Base-by-base conservation (phyloP, 805 yeast species). In the Maudiozyma serrabonitensis region DNA sequence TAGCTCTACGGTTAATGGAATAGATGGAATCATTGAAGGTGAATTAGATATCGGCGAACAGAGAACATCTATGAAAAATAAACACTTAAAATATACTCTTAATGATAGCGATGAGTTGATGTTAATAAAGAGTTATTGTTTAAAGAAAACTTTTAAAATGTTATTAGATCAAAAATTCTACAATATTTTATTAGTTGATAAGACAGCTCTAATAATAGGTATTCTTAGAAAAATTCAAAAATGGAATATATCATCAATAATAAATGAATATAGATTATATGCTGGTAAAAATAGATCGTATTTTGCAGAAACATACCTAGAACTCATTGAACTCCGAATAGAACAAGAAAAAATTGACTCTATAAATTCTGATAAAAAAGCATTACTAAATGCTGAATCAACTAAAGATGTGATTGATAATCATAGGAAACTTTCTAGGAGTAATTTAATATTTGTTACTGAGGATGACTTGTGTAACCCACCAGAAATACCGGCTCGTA, bases 211-310 rank as follows among this genome's bases (percentile, higher is more conserved):
- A 12, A 74, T 90, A 18, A 78, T 88, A 11, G 96, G 97, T 0
- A 72, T 90, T 2, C 68, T 93, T 34, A 72, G 99, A 46, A 82
- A 84, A 62, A 72, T 90, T 39, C 93, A 87, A 66, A 84, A 84
- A 67, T 91, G 97, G 98, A 83, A 81, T 57, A 84, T 84, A 61
- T 80, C 90, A 23, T 82, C 95, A 18, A 80, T 91, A 5, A 76
- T 89, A 21, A 84, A 83, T 57, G 98, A 91, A 64, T 93, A 88
- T 66, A 72, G 96, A 47, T 73, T 86, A 8, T 86, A 80, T 64
- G 74, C 87, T 19, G 85, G 88, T 31, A 79, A 78, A 55, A 80
- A 84, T 56, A 74, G 84, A 43, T 88, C 82, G 58, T 89, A 88
- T 62, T 79, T 76, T 55, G 87, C 88, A 19, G 96, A 90, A 61